A percentile compares a stretch with the other conserved stretches of the same genome.
phyloP scores from a whole-genome alignment of 2,329 filamentous ascomycete genomes.

The Colletotrichum cordylinicola region DNA sequence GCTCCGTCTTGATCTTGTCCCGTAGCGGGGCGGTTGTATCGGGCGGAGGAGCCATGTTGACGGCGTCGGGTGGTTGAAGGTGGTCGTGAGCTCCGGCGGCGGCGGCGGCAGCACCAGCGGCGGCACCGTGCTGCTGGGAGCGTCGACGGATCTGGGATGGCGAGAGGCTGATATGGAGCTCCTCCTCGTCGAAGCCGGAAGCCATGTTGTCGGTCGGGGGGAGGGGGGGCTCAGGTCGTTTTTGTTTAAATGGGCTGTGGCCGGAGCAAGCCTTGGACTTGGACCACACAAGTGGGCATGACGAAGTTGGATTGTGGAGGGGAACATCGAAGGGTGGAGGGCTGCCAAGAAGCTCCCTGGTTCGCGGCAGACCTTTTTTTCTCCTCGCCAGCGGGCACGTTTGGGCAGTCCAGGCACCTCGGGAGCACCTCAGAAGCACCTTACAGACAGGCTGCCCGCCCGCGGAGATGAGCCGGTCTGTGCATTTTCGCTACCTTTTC shows the following conservation, averaged over 20 bases:
- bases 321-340: constrained; percentile 16
- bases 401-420: neutral
- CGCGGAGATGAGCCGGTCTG: constrained; percentile 2
- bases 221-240: constrained; percentile 9
- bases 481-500: constrained; percentile 1
- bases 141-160: constrained; percentile 66
- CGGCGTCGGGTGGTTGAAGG: constrained; percentile 29
- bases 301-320: constrained; percentile 24
- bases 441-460: neutral
- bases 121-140: constrained; percentile 22
- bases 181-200: constrained; percentile 76
- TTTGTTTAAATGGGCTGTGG: constrained; percentile 23
- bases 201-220: constrained; percentile 44
- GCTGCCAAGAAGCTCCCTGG: constrained; percentile 21
- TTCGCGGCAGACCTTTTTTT: neutral
- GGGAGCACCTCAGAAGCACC: neutral
- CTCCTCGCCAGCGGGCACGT: neutral
- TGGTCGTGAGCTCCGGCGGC: constrained; percentile 26
- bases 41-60: constrained; percentile 37
- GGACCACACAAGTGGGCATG: constrained; percentile 23
- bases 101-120: constrained; percentile 14
- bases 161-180: constrained; percentile 71
- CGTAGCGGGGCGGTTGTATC: constrained; percentile 28
- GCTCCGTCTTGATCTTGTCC: constrained; percentile 69
- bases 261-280: constrained; percentile 20